Base-by-base conservation (phyloP, 2,329 filamentous ascomycete species). In the Thielaviopsis punctulata region DNA sequence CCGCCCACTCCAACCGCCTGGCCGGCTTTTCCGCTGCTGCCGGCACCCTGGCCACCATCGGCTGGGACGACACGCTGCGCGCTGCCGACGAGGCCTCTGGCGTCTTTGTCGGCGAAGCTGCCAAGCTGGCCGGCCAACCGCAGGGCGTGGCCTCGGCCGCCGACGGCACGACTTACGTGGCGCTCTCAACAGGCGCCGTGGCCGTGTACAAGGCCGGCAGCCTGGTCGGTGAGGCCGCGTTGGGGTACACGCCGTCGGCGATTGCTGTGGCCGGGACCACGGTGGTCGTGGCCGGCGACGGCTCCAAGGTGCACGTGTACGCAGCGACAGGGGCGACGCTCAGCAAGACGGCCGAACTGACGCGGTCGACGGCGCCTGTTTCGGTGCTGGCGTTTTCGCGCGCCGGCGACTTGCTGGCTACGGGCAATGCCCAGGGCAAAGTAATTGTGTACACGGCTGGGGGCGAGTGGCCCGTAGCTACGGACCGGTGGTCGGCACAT, bases 31-130 rank as follows among this genome's bases (percentile, higher is more conserved):
- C 82, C 2, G 69, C 78, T 1, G 70, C 70, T 7, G 63, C 71
- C 2, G 76, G 79, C 30, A 75, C 79, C 58, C 77, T 87, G n/a
- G 89, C 86, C 68, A 90, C 82, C 61, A 84, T 90, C 51, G 89
- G 82, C 57, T 98, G 90, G 92, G 92, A 98, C 62, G 92, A 98
- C 64, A 87, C 82, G 1, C 72, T 96, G 33, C 82, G 88, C 56
- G 82, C 77, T 44, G 74, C 93, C 33, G 88, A 94, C 58, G 74
- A 83, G 54, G 74, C 79, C 1, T 78, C 82, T 50, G 82, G 79
- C 60, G 85, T 81, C 0, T 95, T 93, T 64, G 73, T 81, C 5
- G 86, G 84, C 52, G 73, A 74, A 48, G 71, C 78, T 1, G 68
- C 74, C 27, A 82, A 84, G 62, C 75, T 94, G 19, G 72, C 77